These are phyloP conservation scores for Beauveria pseudobassiana DNA, from an alignment of 2,329 filamentous ascomycete genomes.

Conservation along the genomic window DNA sequence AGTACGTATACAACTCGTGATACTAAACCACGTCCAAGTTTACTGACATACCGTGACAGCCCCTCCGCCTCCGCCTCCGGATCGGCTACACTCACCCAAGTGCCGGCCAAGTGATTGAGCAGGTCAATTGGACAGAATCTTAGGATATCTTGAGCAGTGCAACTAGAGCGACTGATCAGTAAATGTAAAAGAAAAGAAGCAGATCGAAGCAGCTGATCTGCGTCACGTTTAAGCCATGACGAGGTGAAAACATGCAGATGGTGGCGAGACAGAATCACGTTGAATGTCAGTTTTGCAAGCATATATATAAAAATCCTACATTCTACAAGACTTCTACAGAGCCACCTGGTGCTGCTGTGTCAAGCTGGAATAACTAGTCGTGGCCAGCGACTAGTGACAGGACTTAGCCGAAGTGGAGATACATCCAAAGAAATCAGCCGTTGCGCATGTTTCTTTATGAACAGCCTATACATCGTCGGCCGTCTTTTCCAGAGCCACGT, in stretches of 20 bases:
- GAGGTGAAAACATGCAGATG: background rate
- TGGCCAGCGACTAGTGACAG: background rate
- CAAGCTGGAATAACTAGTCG: too few relatives aligned
- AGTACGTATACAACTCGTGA: constrained; percentile 52
- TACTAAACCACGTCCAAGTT: background rate
- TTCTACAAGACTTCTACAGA: background rate
- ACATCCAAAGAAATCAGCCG: too few relatives aligned
- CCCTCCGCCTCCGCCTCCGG: constrained; percentile 77
- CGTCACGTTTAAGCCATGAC: too few relatives aligned
- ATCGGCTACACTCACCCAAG: constrained; percentile 70
- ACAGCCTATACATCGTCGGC: background rate
- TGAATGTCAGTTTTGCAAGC: background rate
- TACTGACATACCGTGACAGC: constrained; percentile 40
- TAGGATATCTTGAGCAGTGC: constrained; percentile 15
- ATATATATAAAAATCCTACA: background rate
- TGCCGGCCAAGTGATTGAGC: constrained; percentile 69
- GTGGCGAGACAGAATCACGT: background rate
- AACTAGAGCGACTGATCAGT: constrained; percentile 19
- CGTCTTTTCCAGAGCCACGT: background rate
- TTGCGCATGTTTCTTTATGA: background rate
- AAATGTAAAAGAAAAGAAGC: background rate
- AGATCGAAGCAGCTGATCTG: background rate
- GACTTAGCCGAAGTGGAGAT: background rate
- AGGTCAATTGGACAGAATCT: constrained; percentile 94
- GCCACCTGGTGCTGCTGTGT: too few relatives aligned